These are phyloP conservation scores for Neurospora tetraspora DNA, from an alignment of 495 filamentous ascomycete species.

Conservation along the genomic window DNA sequence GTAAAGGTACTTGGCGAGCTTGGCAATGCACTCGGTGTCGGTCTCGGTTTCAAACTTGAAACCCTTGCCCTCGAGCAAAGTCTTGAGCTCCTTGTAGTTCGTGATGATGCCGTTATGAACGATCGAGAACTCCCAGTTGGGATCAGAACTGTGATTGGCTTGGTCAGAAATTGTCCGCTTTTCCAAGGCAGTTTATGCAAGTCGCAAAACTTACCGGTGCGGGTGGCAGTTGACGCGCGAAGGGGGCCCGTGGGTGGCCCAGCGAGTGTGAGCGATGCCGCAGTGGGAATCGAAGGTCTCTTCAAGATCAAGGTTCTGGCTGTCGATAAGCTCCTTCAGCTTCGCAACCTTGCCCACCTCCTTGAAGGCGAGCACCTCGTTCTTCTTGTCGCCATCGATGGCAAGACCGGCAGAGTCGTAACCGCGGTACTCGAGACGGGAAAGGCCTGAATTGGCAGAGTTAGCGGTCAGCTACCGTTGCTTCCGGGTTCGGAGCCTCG, in stretches of 20 bases:
- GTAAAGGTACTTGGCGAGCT: slow-evolving; percentile 96
- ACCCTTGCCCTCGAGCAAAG: slow-evolving; percentile 83
- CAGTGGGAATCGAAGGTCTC: slow-evolving; percentile 95
- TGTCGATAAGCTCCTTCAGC: slow-evolving; percentile 83
- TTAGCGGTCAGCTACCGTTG: slow-evolving; percentile 13
- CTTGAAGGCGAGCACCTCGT: slow-evolving; percentile 94
- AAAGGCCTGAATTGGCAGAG: slow-evolving; percentile 46
- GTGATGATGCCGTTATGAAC: slow-evolving; percentile 99
- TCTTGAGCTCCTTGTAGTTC: slow-evolving; percentile 99
- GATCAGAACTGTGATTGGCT: slow-evolving; percentile 46
- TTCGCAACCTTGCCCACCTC: slow-evolving; percentile 98
- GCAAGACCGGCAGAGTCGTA: slow-evolving; percentile 97
- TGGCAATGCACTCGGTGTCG: slow-evolving; percentile 97
- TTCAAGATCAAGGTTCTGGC: slow-evolving; percentile 69
- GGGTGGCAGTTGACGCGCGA: slow-evolving; percentile 95
- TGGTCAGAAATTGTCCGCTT: not conserved
- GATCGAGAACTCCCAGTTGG: slow-evolving; percentile 88
- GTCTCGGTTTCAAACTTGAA: slow-evolving; percentile 99
- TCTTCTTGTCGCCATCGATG: slow-evolving; percentile 96
- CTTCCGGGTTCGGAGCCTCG: slow-evolving; percentile 5
- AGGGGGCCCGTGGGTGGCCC: slow-evolving; percentile 94
- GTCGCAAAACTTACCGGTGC: slow-evolving; percentile 59
- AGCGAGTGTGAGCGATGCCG: slow-evolving; percentile 96
- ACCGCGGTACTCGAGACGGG: slow-evolving; percentile 86
- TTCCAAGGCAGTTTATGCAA: not conserved